Evolutionary conservation across 164 flowering plant species (phyloP).

Genomic region (Litsea cubeba): DNA sequence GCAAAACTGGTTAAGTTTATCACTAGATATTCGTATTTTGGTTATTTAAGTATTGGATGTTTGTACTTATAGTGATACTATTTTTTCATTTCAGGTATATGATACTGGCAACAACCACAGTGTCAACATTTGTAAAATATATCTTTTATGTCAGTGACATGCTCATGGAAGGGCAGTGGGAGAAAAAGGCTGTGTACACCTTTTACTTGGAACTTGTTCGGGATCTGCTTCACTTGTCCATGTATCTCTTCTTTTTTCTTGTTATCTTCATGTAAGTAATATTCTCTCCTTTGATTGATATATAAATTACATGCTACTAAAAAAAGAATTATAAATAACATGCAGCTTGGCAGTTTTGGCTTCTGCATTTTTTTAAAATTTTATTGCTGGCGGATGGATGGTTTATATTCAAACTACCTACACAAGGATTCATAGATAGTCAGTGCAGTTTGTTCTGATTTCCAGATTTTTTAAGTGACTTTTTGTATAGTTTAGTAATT

Average conservation of each 20-base stretch:
- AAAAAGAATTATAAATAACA: neutral
- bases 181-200: conserved; percentile 85
- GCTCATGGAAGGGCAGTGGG: conserved; percentile 99
- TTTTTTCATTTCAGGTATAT: conserved; percentile 56
- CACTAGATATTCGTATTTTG: neutral
- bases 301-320: neutral
- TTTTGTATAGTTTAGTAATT: too few species aligned
- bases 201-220: conserved; percentile 96
- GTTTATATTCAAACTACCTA: neutral
- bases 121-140: conserved; percentile 87
- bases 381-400: neutral
- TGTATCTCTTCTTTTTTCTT: conserved; percentile 93
- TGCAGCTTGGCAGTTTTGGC: neutral
- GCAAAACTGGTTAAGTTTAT: too few species aligned
- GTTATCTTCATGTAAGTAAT: conserved; percentile 91
- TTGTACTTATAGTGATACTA: neutral
- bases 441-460: neutral
- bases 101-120: conserved; percentile 92
- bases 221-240: conserved; percentile 91
- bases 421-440: neutral
- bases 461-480: too few species aligned
- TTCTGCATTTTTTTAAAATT: neutral
- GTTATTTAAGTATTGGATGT: neutral
- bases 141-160: conserved; percentile 85
- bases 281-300: neutral